Evolutionary conservation across 257 asterid species (phyloP), one percentile per base, ranked within the genome.

Genomic region (Gynochthodes officinalis): DNA sequence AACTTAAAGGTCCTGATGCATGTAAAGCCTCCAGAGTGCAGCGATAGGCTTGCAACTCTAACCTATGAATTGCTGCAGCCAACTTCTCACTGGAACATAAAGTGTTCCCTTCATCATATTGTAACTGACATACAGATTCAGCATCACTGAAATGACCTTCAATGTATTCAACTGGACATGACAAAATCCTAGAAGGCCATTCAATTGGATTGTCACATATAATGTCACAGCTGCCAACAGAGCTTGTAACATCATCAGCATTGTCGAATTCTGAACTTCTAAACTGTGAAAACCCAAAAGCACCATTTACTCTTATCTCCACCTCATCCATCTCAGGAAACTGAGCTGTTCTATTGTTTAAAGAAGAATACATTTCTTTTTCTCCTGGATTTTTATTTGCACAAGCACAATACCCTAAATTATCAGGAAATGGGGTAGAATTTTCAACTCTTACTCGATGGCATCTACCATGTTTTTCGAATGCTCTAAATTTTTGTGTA

Each of bases 1-100:
- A 84, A 74, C 86, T 84, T 73, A 84, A 77, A 42, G 88, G 88
- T 71, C 88, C 88, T 21, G 77, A 84, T 55, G 88, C 88, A 78
- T 78, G 80, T 77, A 84, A 78, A 54, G 86, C 88, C 85, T 70
- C 84, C 84, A 84, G 66, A 32, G 86, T 84, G 69, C 82, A 67
- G 48, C 86, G 84, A 64, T 84, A 84, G 54, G 88, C 88, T 78
- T 79, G 76, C 84, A 84, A 78, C 82, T 84, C 86, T 76, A 84
- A 74, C 82, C 75, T 80, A 71, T 75, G 88, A 64, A 81, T 74
- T 76, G 72, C 83, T 25, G 64, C 72, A 7, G 74, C 80, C 73
- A 83, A 48, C 73, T 74, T 77, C 67, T 74, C 67, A 15, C 18
- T 55, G 62, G 81, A 55, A 32, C 37, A 23, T 52, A 52, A 72